Conservation (phyloP, 768 basidiomycete genomes). For the Pholiota microspora region DNA sequence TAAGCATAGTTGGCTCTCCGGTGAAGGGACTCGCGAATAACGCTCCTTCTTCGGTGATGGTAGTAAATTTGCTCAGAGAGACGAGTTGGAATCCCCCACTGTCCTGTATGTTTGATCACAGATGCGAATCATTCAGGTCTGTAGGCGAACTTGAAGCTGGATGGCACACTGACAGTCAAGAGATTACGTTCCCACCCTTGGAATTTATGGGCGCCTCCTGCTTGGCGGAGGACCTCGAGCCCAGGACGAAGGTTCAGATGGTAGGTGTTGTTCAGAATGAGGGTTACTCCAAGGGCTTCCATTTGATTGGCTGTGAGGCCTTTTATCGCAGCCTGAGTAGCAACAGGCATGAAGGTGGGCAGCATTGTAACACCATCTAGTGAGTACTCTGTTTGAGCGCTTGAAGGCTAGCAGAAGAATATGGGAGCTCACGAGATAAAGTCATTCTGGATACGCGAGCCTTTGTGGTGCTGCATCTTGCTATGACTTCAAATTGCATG, state of each 20-base stretch:
- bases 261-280: constrained; percentile 90
- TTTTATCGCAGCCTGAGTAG: constrained; percentile 91
- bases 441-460: constrained; percentile 87
- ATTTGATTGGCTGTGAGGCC: constrained; percentile 85
- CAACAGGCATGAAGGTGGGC: constrained; percentile 93
- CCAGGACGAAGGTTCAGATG: constrained; percentile 88
- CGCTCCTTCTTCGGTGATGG: constrained; percentile 87
- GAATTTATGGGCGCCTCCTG: constrained; percentile 86
- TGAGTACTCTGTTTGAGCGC: background rate
- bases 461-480: constrained; percentile 76
- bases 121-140: background rate
- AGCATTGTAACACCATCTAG: constrained; percentile 79
- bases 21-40: constrained; percentile 83
- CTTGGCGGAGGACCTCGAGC: constrained; percentile 64
- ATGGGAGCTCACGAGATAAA: constrained; percentile 60
- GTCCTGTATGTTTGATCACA: constrained; percentile 47
- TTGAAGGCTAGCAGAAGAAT: constrained; percentile 1
- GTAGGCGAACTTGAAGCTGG: background rate
- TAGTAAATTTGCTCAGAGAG: constrained; percentile 79
- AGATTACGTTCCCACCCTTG: constrained; percentile 88
- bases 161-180: constrained; percentile 58
- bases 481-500: constrained; percentile 84
- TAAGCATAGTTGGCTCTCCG: constrained; percentile 86
- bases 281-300: constrained; percentile 75
- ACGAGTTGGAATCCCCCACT: constrained; percentile 91